Conservation (phyloP, 2,329 filamentous ascomycete species). For the Nemania sp. region DNA sequence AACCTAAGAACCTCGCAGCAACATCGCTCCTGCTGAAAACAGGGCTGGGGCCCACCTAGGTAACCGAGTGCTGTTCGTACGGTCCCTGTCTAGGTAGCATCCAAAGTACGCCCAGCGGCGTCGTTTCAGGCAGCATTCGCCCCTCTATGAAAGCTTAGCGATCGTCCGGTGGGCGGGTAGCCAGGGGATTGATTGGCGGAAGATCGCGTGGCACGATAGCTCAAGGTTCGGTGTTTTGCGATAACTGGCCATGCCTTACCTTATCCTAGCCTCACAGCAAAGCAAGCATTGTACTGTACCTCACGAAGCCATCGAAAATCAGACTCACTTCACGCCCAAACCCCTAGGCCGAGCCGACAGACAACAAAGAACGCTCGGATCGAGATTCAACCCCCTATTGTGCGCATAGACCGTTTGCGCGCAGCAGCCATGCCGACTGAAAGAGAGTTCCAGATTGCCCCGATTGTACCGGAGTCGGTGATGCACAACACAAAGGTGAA, state of each 20-base stretch:
- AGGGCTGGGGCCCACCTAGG: background rate
- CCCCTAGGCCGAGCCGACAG: too few species aligned
- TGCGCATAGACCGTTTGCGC: background rate
- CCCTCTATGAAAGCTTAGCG: background rate
- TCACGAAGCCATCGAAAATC: too few species aligned
- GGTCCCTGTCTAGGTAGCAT: background rate
- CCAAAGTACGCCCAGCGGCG: background rate
- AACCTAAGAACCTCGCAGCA: too few species aligned
- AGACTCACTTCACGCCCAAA: too few species aligned
- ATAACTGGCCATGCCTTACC: background rate
- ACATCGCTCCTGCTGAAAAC: background rate
- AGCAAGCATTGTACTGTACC: too few species aligned
- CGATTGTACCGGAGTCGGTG: conserved; percentile 77
- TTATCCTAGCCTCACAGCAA: background rate
- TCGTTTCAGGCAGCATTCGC: background rate
- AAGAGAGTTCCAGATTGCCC: conserved; percentile 72
- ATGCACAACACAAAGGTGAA: conserved; percentile 78
- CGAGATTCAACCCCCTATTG: background rate
- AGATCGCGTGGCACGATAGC: background rate
- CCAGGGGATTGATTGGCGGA: background rate
- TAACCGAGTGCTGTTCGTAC: too few species aligned
- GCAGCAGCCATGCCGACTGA: conserved; percentile 67
- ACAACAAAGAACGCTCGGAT: too few species aligned
- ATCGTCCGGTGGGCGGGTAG: background rate
- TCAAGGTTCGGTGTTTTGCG: too few species aligned